Evolutionary conservation across 805 yeast species (phyloP).

Genomic region (Hanseniaspora meyeri): DNA sequence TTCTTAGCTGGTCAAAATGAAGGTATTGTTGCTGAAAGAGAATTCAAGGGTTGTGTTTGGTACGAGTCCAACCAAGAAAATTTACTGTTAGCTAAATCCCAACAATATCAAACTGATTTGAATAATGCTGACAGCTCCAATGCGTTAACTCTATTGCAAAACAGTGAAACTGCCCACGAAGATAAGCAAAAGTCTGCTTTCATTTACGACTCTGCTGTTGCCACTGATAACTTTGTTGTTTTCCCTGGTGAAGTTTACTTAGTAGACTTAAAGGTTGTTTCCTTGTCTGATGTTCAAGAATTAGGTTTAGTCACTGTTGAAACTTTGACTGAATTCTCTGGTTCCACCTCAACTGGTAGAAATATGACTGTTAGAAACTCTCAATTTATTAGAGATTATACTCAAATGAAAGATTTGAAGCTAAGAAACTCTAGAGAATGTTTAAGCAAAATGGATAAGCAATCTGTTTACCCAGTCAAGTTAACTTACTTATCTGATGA

Average conservation of each 20-base stretch:
- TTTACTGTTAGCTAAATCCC: conserved; percentile 31
- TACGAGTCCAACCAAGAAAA: conserved; percentile 70
- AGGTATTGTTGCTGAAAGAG: conserved; percentile 81
- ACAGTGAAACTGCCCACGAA: conserved; percentile 12
- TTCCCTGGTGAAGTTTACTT: conserved; percentile 75
- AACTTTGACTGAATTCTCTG: conserved; percentile 50
- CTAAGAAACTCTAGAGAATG: conserved; percentile 62
- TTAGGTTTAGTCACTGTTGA: conserved; percentile 61
- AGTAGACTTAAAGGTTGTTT: conserved; percentile 71
- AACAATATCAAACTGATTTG: conserved; percentile 28
- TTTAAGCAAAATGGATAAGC: conserved; percentile 56
- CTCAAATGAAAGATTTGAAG: conserved; percentile 66
- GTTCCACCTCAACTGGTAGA: conserved; percentile 44
- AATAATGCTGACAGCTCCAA: conserved; percentile 3
- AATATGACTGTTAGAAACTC: conserved; percentile 52
- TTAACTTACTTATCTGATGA: conserved; percentile 51
- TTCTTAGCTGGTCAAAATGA: conserved; percentile 94
- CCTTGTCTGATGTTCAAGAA: conserved; percentile 41
- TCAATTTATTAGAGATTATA: conserved; percentile 72
- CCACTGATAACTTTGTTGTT: conserved; percentile 63
- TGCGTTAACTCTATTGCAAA: conserved; percentile 6
- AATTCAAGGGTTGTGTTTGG: conserved; percentile 86
- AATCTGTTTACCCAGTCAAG: conserved; percentile 87
- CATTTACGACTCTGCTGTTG: conserved; percentile 44
- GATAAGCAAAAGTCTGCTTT: conserved; percentile 12